Base-by-base conservation (phyloP, 2,329 filamentous ascomycete genomes). In the Clarireedia paspali region DNA sequence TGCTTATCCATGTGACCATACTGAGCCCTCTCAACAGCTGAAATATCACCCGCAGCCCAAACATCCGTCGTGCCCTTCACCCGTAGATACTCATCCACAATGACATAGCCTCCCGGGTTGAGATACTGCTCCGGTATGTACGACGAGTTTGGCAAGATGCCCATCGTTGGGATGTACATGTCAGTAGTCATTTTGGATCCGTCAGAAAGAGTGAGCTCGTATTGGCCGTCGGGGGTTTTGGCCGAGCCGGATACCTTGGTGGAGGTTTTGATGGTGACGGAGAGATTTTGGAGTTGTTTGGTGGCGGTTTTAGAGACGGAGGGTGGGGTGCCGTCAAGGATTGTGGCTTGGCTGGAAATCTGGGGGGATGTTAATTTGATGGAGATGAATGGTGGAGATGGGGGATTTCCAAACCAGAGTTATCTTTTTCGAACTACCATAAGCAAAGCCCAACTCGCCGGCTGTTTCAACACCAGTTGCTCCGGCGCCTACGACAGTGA, bases 141-240 rank as follows among this genome's bases (percentile, higher is more conserved):
- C 36, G 76, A 75, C 4, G 79, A 75, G 68, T 84, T 84, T 51
- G 82, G 78, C 20, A 70, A 62, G 47, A 82, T 64, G 44, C 82
- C 82, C 63, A 77, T 76, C 2, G 81, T 80, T 6, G 80, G 76
- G 48, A 85, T 70, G 67, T 81, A 81, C 20, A 79, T 58, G 60
- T 85, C 81, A 1, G 79, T 78, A 12, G 65, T 63, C 57, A 84
- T 62, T 53, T 70, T 76, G 57, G 77, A 72, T 55, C 77, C 78
- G 58, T 67, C 69, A 30, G 71, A 70, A n/a, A 84, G 72, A 38
- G 67, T 67, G 36, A 84, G 70, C 65, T 77, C 73, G 2, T 74
- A 77, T 63, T 73, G 75, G 57, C 77, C 78, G 59, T 75, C 72
- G 1, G 69, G 64, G 46, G 72, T 63, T 10, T 65, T 62, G 15